These are phyloP conservation scores for Hibiscus trionum DNA, from an alignment of 345 rosid species.

Conservation along the genomic window DNA sequence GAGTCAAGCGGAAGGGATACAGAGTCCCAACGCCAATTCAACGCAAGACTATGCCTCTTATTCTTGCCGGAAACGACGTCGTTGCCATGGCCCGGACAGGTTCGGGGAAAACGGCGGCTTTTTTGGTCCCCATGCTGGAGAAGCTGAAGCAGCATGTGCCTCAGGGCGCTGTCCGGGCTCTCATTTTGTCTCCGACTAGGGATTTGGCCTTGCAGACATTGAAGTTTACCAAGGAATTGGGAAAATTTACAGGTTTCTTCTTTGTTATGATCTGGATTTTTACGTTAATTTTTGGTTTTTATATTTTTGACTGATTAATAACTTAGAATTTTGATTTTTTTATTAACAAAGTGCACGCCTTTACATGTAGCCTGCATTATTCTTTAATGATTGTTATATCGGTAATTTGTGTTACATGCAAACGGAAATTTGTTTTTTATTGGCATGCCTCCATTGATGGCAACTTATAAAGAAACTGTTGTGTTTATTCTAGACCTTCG, in stretches of 20 bases:
- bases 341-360: background rate
- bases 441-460: background rate
- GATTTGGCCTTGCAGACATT: slow-evolving; percentile 95
- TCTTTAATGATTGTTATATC: background rate
- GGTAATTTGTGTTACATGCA: background rate
- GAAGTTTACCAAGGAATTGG: slow-evolving; percentile 85
- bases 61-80: slow-evolving; percentile 83
- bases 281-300: background rate
- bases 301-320: background rate
- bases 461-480: background rate
- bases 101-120: slow-evolving; percentile 95
- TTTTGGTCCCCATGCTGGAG: slow-evolving; percentile 88
- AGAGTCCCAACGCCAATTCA: slow-evolving; percentile 92
- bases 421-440: background rate
- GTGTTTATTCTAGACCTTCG: slow-evolving; percentile 52
- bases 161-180: slow-evolving; percentile 80
- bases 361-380: background rate
- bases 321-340: background rate
- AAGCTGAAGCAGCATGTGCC: slow-evolving; percentile 67
- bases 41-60: slow-evolving; percentile 94
- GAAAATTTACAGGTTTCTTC: slow-evolving; percentile 62
- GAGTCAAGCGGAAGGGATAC: slow-evolving; percentile 83
- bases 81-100: slow-evolving; percentile 99
- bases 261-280: background rate
- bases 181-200: slow-evolving; percentile 86